Percentiles rank a stretch among this genome's conserved stretches.
These are phyloP conservation scores for Hansenula lynferdii DNA, from an alignment of 1,139 yeast species.

Conservation along the genomic window DNA sequence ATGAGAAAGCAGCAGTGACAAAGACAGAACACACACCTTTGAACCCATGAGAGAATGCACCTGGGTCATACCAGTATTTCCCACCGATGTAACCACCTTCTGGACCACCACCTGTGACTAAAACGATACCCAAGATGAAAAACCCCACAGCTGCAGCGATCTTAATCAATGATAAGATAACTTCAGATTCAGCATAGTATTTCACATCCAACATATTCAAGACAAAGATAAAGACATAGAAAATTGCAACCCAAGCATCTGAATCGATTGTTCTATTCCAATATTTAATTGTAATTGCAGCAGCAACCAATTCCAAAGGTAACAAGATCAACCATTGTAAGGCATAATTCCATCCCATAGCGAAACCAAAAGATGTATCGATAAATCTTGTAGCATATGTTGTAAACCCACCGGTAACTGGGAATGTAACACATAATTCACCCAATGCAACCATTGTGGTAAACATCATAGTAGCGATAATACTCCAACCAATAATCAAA, in stretches of 20 bases:
- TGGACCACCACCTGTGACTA: constrained; percentile 56
- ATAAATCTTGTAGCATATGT: constrained; percentile 64
- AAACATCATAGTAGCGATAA: constrained; percentile 52
- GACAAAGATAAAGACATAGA: constrained; percentile 49
- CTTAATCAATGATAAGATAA: constrained; percentile 54
- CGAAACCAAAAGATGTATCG: constrained; percentile 72
- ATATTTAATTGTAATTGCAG: constrained; percentile 60
- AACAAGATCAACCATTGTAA: constrained; percentile 66
- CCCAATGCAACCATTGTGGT: constrained; percentile 67
- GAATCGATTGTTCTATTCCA: constrained; percentile 56
- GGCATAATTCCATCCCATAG: constrained; percentile 70
- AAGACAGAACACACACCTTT: constrained; percentile 51
- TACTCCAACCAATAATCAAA: constrained; percentile 51
- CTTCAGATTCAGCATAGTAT: constrained; percentile 61
- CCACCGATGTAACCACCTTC: constrained; percentile 52
- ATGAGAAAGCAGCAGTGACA: constrained; percentile 53
- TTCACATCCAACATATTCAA: constrained; percentile 54
- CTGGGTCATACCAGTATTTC: constrained; percentile 52
- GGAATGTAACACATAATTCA: constrained; percentile 63
- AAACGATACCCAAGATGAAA: constrained; percentile 63
- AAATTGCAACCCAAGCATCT: constrained; percentile 64
- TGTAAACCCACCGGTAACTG: constrained; percentile 69
- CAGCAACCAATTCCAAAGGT: constrained; percentile 72
- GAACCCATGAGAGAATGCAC: constrained; percentile 55
- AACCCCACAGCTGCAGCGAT: constrained; percentile 62